Conservation (phyloP, 2,329 filamentous ascomycete genomes). For the Calycina marina region DNA sequence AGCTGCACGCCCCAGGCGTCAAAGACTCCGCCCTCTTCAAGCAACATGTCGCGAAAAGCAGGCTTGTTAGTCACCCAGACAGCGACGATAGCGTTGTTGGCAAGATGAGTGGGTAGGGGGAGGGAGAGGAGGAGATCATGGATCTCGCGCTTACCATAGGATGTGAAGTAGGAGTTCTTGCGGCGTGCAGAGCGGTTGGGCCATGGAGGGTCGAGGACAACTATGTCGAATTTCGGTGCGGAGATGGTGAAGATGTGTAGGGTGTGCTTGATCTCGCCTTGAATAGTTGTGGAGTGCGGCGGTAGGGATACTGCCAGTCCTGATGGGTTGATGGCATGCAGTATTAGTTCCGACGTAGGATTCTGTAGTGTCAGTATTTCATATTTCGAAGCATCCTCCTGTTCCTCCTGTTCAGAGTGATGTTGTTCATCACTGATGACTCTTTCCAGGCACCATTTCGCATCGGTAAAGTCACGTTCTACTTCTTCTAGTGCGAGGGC, state of each 20-base stretch:
- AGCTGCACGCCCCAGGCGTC: conserved; percentile 50
- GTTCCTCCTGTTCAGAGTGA: no score
- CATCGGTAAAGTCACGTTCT: conserved; percentile 15
- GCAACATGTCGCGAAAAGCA: conserved; percentile 34
- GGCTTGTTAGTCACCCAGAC: conserved; percentile 69
- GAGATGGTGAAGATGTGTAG: conserved; percentile 25
- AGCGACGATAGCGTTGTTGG: conserved; percentile 42
- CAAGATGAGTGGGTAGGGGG: conserved; percentile 40
- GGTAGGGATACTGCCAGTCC: background rate
- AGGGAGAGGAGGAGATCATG: conserved; percentile 35
- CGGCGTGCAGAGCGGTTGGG: conserved; percentile 61
- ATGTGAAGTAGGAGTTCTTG: conserved; percentile 36
- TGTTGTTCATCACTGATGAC: background rate
- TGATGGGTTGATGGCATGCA: no score
- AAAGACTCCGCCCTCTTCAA: conserved; percentile 44
- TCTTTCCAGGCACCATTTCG: background rate
- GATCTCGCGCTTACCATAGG: conserved; percentile 29
- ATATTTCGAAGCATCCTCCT: no score
- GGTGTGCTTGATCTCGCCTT: conserved; percentile 8
- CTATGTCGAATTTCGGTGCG: conserved; percentile 45
- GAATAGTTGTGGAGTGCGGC: conserved; percentile 3
- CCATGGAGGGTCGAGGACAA: conserved; percentile 69
- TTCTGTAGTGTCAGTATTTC: no score
- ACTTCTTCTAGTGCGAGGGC: conserved; percentile 17
- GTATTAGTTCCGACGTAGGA: no score